Percentiles rank a stretch among this genome's conserved stretches.
phyloP scores from a whole-genome alignment of 495 filamentous ascomycete species.

The Schizothecium vesticola region DNA sequence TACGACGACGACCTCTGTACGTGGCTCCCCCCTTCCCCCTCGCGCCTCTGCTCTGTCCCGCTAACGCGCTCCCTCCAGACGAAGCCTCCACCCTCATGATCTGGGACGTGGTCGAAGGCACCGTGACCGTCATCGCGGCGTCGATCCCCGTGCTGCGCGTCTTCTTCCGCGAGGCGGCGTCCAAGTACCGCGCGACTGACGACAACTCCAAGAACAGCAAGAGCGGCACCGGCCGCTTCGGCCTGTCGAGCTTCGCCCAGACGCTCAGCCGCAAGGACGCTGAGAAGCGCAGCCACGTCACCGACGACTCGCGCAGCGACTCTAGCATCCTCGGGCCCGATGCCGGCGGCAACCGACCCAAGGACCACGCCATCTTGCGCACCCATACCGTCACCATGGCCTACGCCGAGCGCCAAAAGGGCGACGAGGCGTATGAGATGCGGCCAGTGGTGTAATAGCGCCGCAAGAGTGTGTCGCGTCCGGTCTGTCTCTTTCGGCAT shows the following conservation, averaged over 20 bases:
- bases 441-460: neutral
- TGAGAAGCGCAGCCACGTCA: neutral
- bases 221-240: neutral
- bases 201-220: neutral
- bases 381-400: neutral
- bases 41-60: neutral
- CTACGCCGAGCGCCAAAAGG: neutral
- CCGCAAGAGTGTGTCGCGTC: too few species aligned
- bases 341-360: neutral
- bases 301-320: neutral
- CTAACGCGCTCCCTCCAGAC: neutral
- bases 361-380: neutral
- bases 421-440: neutral
- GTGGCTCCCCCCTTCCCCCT: neutral
- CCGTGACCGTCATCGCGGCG: slow-evolving; percentile 26
- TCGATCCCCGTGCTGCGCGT: slow-evolving; percentile 27
- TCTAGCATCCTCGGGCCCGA: neutral
- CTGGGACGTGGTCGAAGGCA: slow-evolving; percentile 21
- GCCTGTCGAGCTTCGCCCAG: neutral
- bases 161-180: slow-evolving; percentile 13
- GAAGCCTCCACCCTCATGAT: slow-evolving; percentile 14
- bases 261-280: neutral
- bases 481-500: neutral
- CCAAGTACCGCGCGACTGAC: neutral
- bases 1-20: neutral